Percentiles rank a stretch among this genome's conserved stretches.
Conservation (phyloP, 805 yeast species). For the Candida anglica region DNA sequence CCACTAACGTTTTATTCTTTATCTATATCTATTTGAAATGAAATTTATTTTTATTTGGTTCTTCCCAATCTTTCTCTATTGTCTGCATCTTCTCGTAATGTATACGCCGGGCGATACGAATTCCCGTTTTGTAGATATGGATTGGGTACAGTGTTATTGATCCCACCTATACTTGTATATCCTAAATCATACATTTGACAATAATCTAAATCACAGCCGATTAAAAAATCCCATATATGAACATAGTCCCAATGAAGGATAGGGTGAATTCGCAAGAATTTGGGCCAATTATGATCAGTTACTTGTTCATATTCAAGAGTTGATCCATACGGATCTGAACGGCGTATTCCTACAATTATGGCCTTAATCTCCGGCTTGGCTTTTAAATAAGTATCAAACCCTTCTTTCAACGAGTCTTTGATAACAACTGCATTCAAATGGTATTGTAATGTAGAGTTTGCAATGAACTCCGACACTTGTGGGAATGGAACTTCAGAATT, state of each 20-base stretch:
- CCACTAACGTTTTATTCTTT: not conserved
- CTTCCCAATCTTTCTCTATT: conserved; percentile 51
- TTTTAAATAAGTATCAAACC: conserved; percentile 60
- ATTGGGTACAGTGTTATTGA: conserved; percentile 65
- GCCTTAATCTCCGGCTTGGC: conserved; percentile 56
- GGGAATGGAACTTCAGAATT: conserved; percentile 70
- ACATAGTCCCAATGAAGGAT: conserved; percentile 82
- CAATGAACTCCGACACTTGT: conserved; percentile 66
- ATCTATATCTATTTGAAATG: not conserved
- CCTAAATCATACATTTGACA: conserved; percentile 79
- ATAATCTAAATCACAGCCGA: conserved; percentile 55
- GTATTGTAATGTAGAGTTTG: conserved; percentile 49
- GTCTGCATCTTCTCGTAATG: conserved; percentile 54
- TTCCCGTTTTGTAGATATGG: conserved; percentile 42
- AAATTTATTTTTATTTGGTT: conserved; percentile 6
- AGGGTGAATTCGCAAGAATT: conserved; percentile 80
- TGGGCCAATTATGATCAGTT: conserved; percentile 93
- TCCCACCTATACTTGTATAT: conserved; percentile 86
- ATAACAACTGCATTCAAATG: conserved; percentile 45
- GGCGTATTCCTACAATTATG: conserved; percentile 82
- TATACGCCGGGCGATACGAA: conserved; percentile 50
- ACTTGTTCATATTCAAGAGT: conserved; percentile 54
- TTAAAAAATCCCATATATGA: conserved; percentile 81
- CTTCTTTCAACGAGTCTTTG: conserved; percentile 55
- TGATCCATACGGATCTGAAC: conserved; percentile 81